These are phyloP conservation scores for Aspergillus spinulosporus DNA, from an alignment of 2,329 filamentous ascomycete genomes.

Conservation along the genomic window DNA sequence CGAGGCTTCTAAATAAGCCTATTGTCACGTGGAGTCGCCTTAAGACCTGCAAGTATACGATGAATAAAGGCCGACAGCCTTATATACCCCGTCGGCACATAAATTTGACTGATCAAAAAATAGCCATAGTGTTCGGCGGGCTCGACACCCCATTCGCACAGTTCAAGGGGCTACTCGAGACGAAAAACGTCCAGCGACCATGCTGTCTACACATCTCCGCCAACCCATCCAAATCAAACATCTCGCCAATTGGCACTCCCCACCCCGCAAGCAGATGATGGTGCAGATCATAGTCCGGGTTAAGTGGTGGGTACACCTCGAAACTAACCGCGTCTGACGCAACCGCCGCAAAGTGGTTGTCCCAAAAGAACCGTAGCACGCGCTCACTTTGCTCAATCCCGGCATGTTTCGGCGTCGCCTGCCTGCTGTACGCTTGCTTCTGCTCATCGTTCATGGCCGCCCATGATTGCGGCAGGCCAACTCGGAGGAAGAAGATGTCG, in stretches of 20 bases:
- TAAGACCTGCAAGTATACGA: slow-evolving; percentile 2
- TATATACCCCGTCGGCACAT: not conserved
- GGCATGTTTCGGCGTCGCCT: slow-evolving; percentile 34
- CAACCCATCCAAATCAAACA: slow-evolving; percentile 43
- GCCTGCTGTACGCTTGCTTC: slow-evolving; percentile 33
- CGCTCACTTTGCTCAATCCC: slow-evolving; percentile 43
- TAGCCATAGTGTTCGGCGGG: slow-evolving; percentile 46
- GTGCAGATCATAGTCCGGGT: slow-evolving; percentile 38
- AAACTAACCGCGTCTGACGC: slow-evolving; percentile 61
- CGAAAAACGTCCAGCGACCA: slow-evolving; percentile 41
- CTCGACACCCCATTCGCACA: slow-evolving; percentile 42
- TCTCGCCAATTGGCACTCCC: slow-evolving; percentile 43
- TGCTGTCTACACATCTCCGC: slow-evolving; percentile 34
- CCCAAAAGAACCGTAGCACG: slow-evolving; percentile 60
- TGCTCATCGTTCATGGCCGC: slow-evolving; percentile 30
- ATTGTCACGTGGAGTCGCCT: slow-evolving; percentile 3
- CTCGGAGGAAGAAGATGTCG: slow-evolving; percentile 43
- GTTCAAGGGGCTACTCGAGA: slow-evolving; percentile 44
- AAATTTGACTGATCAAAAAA: slow-evolving; percentile 32
- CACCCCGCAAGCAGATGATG: slow-evolving; percentile 40
- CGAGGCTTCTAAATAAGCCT: not conserved
- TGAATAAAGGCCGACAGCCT: not conserved
- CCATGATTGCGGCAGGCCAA: slow-evolving; percentile 40
- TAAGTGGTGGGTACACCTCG: slow-evolving; percentile 50
- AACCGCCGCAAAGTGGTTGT: slow-evolving; percentile 59